A percentile compares a stretch with the other conserved stretches of the same genome.
Conservation (phyloP, 1,284 basidiomycete species). For the Chondrostereum purpureum region DNA sequence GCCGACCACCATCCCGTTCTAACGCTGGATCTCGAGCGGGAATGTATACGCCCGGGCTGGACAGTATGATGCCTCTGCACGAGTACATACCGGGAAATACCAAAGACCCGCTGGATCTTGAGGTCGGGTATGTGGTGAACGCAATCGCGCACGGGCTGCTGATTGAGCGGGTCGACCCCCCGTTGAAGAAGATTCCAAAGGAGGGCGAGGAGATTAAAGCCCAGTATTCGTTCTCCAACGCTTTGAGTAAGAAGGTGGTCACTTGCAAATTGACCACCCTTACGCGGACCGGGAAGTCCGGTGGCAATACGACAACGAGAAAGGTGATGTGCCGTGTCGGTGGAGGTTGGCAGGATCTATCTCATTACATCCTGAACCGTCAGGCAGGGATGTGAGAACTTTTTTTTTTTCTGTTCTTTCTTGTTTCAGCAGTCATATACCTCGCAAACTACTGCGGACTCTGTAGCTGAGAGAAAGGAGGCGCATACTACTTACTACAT, state of each 20-base stretch:
- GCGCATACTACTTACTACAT: too few relatives aligned
- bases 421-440: too few relatives aligned
- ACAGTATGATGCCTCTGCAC: slow-evolving; percentile 40
- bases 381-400: slow-evolving; percentile 44
- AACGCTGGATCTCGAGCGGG: slow-evolving; percentile 59
- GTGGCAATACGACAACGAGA: slow-evolving; percentile 48
- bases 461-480: too few relatives aligned
- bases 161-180: slow-evolving; percentile 76
- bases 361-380: slow-evolving; percentile 71
- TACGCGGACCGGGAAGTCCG: slow-evolving; percentile 49
- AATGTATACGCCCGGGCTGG: slow-evolving; percentile 50
- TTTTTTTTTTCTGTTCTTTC: slow-evolving; percentile 7
- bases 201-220: slow-evolving; percentile 77
- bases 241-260: slow-evolving; percentile 65
- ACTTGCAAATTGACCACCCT: slow-evolving; percentile 77
- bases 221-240: slow-evolving; percentile 74
- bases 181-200: slow-evolving; percentile 55
- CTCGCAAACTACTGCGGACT: too few relatives aligned
- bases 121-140: slow-evolving; percentile 74
- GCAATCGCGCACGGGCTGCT: slow-evolving; percentile 67
- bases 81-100: slow-evolving; percentile 65
- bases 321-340: slow-evolving; percentile 85
- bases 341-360: slow-evolving; percentile 86
- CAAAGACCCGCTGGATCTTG: slow-evolving; percentile 76
- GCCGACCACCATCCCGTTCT: slow-evolving; percentile 50